Conservation (phyloP, 768 basidiomycete genomes). For the Naematelia aurantialba region DNA sequence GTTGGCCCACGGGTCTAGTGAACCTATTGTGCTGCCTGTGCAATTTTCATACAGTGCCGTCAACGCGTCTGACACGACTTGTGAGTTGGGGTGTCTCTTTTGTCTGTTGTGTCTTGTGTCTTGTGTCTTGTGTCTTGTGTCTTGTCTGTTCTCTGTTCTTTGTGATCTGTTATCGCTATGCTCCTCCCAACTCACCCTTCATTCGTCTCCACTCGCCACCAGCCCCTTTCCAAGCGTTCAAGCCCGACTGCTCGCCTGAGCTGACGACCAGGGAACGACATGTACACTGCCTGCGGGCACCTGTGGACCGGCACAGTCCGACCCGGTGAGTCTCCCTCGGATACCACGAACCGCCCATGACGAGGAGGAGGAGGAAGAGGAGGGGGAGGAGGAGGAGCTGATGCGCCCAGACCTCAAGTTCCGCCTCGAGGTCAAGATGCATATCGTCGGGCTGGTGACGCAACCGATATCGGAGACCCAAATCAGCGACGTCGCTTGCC, state of each 20-base stretch:
- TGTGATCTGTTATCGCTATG: too few species aligned
- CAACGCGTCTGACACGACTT: constrained; percentile 79
- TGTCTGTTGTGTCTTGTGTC: not conserved
- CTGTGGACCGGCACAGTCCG: constrained; percentile 43
- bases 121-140: not conserved
- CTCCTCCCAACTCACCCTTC: too few species aligned
- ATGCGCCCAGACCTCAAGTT: constrained; percentile 56
- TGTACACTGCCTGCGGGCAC: constrained; percentile 48
- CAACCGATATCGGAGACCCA: constrained; percentile 58
- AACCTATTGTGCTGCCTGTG: constrained; percentile 68
- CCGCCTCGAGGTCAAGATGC: constrained; percentile 64
- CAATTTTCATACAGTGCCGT: constrained; percentile 77
- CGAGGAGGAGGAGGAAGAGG: not conserved
- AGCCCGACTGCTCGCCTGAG: too few species aligned
- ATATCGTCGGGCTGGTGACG: constrained; percentile 65
- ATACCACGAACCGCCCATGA: not conserved
- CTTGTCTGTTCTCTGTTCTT: too few species aligned
- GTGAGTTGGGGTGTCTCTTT: constrained; percentile 51
- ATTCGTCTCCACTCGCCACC: too few species aligned
- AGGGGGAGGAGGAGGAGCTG: not conserved
- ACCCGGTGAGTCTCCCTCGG: constrained; percentile 29
- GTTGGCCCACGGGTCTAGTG: constrained; percentile 64
- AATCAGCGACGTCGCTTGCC: constrained; percentile 65
- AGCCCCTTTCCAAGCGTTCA: too few species aligned
- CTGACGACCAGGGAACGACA: constrained; percentile 40